A percentile compares a stretch with the other conserved stretches of the same genome.
Evolutionary conservation across 1,284 basidiomycete species (phyloP).

Genomic region (Leccinum griseonigrum): DNA sequence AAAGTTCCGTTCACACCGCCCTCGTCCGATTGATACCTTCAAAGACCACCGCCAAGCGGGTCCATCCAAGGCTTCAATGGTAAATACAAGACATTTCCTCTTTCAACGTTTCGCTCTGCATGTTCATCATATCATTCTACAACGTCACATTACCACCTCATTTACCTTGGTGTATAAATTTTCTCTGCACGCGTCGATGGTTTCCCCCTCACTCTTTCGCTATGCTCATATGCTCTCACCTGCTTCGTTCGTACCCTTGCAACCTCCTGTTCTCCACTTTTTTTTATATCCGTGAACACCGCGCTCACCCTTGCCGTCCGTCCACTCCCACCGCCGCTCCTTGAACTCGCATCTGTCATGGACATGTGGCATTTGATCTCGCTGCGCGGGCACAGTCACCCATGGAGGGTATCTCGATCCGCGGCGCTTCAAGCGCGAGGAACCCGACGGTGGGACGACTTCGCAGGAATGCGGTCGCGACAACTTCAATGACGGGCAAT

Average conservation of each 20-base stretch:
- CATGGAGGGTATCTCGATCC: constrained; percentile 31
- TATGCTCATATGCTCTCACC: constrained; percentile 8
- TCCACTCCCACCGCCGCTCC: constrained; percentile 26
- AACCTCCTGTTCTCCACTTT: constrained; percentile 32
- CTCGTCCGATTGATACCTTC: constrained; percentile 54
- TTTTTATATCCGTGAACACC: constrained; percentile 32
- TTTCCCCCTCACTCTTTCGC: constrained; percentile 11
- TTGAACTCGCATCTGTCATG: constrained; percentile 28
- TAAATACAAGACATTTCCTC: constrained; percentile 51
- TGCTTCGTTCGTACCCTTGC: constrained; percentile 12
- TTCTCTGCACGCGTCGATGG: constrained; percentile 20
- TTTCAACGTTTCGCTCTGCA: constrained; percentile 26
- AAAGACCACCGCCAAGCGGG: constrained; percentile 48
- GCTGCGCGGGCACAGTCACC: constrained; percentile 34
- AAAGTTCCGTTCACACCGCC: constrained; percentile 58
- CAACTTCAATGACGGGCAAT: constrained; percentile 14
- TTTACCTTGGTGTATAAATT: constrained; percentile 15
- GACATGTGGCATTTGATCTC: constrained; percentile 28
- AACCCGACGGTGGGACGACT: constrained; percentile 45
- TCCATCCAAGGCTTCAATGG: constrained; percentile 51
- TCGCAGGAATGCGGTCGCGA: constrained; percentile 55
- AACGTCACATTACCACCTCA: constrained; percentile 14
- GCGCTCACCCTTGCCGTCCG: constrained; percentile 40
- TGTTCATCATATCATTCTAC: constrained; percentile 30
- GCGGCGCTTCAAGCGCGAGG: constrained; percentile 32